Base-by-base conservation (phyloP, 345 rosid species). In the Hypericum perforatum region DNA sequence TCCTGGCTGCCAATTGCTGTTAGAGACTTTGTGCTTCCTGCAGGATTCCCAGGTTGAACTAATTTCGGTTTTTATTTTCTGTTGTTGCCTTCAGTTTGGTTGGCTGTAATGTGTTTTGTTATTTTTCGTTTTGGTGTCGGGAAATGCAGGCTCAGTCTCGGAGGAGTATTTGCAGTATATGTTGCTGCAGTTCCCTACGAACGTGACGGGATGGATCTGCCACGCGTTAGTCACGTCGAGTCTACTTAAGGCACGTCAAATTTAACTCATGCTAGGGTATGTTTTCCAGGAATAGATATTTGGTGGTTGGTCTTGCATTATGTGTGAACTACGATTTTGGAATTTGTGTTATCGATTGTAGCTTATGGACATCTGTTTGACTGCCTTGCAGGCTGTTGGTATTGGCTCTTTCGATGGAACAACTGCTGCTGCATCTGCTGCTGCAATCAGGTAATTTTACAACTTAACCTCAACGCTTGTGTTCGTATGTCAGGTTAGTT, bases 171-270 rank as follows among this genome's bases (percentile, higher is more conserved):
- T 92, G 76, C 80, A 79, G 44, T 87, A 91, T 74, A 81, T 91
- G 98, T 54, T 91, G 44, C 64, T 81, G 61, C 96, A 92, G 68
- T 85, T 87, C 73, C 98, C 95, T 16, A 92, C 98, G 5, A 87
- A 92, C 67, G 69, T 92, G 67, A 87, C 96, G 60, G 98, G 69
- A n/a, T 92, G 98, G 98, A 78, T 87, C 49, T 92, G 96, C 67
- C 81, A 87, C 43, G 73, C 94, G 7, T 69, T 87, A 65, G 98
- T 87, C 70, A 92, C 96, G 2, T 87, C 98, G 50, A 87, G 90
- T 76, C 98, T 92, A 63, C 79, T 92, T 60, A 87, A 91, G 96
- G 98, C 86, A 85, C 56, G 92, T 70, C 61, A 58, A 58, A 61
- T 67, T 70, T 71, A 69, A 70, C 77, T 69, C 64, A 57, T 65